phyloP scores from a whole-genome alignment of 768 basidiomycete genomes.

The Lentinula aciculospora region DNA sequence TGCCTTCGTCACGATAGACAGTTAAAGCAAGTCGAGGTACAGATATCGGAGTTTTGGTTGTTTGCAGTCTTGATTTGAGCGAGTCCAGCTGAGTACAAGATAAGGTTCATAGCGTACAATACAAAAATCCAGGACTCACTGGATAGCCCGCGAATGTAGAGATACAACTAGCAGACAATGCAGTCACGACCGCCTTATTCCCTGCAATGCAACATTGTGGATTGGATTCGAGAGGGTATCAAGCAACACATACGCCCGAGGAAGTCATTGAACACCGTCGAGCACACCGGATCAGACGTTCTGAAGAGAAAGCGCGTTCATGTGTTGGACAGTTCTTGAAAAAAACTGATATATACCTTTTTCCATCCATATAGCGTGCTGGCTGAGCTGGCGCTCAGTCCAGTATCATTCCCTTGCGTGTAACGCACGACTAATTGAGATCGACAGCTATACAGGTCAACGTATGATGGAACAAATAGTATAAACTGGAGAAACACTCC shows the following conservation, averaged over 20 bases:
- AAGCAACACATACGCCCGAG: constrained; percentile 47
- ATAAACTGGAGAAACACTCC: not conserved
- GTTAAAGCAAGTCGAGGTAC: constrained; percentile 65
- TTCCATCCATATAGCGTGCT: constrained; percentile 76
- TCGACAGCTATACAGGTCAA: constrained; percentile 1
- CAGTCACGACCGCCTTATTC: constrained; percentile 86
- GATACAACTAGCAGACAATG: constrained; percentile 85
- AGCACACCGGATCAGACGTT: constrained; percentile 56
- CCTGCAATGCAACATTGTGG: constrained; percentile 31
- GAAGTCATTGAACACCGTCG: constrained; percentile 54
- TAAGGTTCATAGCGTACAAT: not conserved
- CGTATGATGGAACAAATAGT: constrained; percentile 9
- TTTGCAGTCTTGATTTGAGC: constrained; percentile 90
- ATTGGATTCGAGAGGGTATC: constrained; percentile 6
- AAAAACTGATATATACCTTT: constrained; percentile 37
- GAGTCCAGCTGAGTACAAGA: constrained; percentile 65
- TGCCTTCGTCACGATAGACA: constrained; percentile 81
- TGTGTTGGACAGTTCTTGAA: not conserved
- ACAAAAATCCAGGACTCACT: constrained; percentile 24
- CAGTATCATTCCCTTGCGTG: constrained; percentile 72
- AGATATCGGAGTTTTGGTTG: constrained; percentile 68
- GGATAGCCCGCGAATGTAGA: constrained; percentile 93
- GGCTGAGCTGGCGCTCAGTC: constrained; percentile 60
- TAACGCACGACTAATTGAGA: constrained; percentile 13
- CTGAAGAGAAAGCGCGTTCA: constrained; percentile 29